Evolutionary conservation across 352 stramenopile genomes (phyloP).

Genomic region (Pythium rhizo-oryzae): DNA sequence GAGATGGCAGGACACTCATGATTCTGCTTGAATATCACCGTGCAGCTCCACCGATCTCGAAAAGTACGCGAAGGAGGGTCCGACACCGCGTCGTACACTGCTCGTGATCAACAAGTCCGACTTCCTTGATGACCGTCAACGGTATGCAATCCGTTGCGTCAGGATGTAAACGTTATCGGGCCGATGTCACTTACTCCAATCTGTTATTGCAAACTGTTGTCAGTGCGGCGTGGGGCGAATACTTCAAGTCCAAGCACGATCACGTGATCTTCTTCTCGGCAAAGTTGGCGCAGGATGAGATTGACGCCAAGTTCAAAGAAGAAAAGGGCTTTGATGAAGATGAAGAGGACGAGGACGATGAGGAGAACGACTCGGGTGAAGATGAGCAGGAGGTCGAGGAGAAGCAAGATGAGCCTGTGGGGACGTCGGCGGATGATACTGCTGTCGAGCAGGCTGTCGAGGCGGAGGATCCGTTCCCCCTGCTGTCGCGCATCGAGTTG

Average conservation of each 20-base stretch:
- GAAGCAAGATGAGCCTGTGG: conserved; percentile 3
- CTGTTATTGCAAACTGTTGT: not conserved
- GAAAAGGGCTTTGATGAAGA: conserved; percentile 43
- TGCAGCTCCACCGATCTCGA: conserved; percentile 94
- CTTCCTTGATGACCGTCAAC: conserved; percentile 94
- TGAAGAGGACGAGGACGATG: conserved; percentile 36
- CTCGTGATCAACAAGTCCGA: conserved; percentile 99
- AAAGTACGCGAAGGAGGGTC: conserved; percentile 94
- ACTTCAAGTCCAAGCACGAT: conserved; percentile 93
- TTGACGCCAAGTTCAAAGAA: conserved; percentile 81
- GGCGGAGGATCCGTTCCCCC: conserved; percentile 45
- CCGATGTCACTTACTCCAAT: too few relatives aligned
- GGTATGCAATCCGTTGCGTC: conserved; percentile 44
- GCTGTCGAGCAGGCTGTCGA: conserved; percentile 24
- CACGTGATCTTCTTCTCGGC: conserved; percentile 98
- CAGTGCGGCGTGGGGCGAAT: conserved; percentile 92
- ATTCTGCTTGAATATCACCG: not conserved
- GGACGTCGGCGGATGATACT: not conserved
- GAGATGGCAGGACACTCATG: not conserved
- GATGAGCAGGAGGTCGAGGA: conserved; percentile 4
- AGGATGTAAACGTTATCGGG: too few relatives aligned
- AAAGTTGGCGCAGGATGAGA: conserved; percentile 92
- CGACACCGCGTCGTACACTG: conserved; percentile 89
- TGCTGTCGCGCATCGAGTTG: conserved; percentile 77
- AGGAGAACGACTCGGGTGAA: conserved; percentile 25